A percentile compares a stretch with the other conserved stretches of the same genome.
Evolutionary conservation across 2,329 filamentous ascomycete genomes (phyloP).

Genomic region (Fonsecaea monophora): DNA sequence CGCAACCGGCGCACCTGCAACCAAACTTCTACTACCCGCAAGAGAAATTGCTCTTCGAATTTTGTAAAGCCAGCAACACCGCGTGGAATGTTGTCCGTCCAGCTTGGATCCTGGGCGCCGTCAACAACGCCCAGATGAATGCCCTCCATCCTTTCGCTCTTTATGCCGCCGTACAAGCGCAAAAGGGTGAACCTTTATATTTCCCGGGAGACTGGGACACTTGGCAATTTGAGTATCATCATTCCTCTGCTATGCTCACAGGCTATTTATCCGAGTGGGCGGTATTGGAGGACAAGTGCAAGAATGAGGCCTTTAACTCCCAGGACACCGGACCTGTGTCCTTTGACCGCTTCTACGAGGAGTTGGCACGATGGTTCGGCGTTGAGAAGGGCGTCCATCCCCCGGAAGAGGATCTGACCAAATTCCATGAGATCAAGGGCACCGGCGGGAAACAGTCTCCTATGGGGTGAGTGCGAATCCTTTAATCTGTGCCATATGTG

Average conservation of each 20-base stretch:
- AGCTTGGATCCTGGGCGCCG: conserved; percentile 54
- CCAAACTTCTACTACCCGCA: conserved; percentile 64
- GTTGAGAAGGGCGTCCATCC: conserved; percentile 45
- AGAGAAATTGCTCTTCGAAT: conserved; percentile 57
- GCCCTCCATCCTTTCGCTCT: conserved; percentile 56
- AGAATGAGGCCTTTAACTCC: conserved; percentile 59
- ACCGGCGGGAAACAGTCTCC: conserved; percentile 41
- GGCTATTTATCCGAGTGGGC: conserved; percentile 60
- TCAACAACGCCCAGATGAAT: conserved; percentile 53
- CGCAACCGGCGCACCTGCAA: conserved; percentile 51
- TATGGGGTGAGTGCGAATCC: conserved; percentile 44
- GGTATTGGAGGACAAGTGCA: conserved; percentile 50
- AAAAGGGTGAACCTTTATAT: conserved; percentile 50
- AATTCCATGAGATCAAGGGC: conserved; percentile 29
- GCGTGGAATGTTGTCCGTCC: conserved; percentile 59
- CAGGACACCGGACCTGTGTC: conserved; percentile 55
- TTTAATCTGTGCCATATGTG: neutral
- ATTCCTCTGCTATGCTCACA: conserved; percentile 57
- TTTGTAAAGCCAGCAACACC: conserved; percentile 48
- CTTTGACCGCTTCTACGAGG: conserved; percentile 58
- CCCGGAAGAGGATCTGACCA: conserved; percentile 41
- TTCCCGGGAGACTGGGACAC: conserved; percentile 54
- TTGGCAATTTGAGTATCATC: conserved; percentile 54
- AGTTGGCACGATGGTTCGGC: conserved; percentile 55
- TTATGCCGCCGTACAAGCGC: conserved; percentile 57